Percentiles rank a stretch among this genome's conserved stretches.
phyloP scores from a whole-genome alignment of 179 eudicot species.

The Gypsophila paniculata region DNA sequence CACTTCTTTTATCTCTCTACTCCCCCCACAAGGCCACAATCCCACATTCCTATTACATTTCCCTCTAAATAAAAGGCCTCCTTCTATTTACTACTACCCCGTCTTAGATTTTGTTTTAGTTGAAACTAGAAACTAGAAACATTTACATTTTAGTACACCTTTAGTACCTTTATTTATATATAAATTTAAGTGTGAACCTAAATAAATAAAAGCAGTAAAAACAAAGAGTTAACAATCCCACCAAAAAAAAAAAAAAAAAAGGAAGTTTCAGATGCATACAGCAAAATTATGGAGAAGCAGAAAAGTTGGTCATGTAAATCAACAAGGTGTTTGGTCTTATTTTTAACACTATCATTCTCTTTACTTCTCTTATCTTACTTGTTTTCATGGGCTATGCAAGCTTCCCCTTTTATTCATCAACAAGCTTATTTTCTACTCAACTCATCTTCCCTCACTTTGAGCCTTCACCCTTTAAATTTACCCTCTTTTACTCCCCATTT shows the following conservation, averaged over 20 bases:
- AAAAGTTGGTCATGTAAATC: slow-evolving; percentile 54
- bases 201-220: neutral
- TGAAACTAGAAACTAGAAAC: neutral
- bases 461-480: slow-evolving; percentile 27
- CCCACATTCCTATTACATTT: too few species aligned
- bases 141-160: too few species aligned
- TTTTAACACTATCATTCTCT: slow-evolving; percentile 53
- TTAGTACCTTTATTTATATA: too few species aligned
- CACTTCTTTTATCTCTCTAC: neutral
- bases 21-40: neutral
- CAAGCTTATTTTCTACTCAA: slow-evolving; percentile 38
- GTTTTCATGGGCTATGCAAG: slow-evolving; percentile 48
- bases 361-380: slow-evolving; percentile 42
- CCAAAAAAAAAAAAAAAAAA: neutral
- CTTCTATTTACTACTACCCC: too few species aligned
- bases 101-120: neutral
- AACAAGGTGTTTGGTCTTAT: slow-evolving; percentile 45
- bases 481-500: slow-evolving; percentile 29
- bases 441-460: slow-evolving; percentile 30
- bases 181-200: too few species aligned
- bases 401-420: slow-evolving; percentile 33
- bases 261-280: slow-evolving; percentile 6
- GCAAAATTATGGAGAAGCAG: slow-evolving; percentile 63
- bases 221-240: slow-evolving; percentile 11
- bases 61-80: too few species aligned